Evolutionary conservation across 1,139 yeast genomes (phyloP).

Genomic region (Hemisphaericaspora lyxosophila): DNA sequence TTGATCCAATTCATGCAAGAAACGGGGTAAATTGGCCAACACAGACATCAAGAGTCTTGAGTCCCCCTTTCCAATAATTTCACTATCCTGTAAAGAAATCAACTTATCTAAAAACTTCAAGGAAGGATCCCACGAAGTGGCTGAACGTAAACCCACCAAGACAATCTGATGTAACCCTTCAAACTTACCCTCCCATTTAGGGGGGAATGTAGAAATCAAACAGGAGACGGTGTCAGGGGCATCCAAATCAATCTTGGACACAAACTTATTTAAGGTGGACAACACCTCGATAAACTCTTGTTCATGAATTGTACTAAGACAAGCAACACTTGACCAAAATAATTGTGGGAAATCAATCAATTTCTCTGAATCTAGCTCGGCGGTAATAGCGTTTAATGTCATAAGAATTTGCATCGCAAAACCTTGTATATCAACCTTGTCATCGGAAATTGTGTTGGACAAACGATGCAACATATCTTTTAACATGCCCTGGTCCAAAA

Average conservation of each 20-base stretch:
- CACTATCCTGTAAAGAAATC: constrained; percentile 66
- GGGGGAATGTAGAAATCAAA: constrained; percentile 83
- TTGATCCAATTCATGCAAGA: constrained; percentile 71
- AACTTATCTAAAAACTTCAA: constrained; percentile 72
- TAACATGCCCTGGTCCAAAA: constrained; percentile 83
- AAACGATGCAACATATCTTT: constrained; percentile 92
- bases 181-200: constrained; percentile 93
- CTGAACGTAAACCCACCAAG: constrained; percentile 78
- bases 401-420: constrained; percentile 95
- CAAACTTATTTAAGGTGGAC: constrained; percentile 76
- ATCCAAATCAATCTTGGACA: constrained; percentile 83
- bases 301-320: constrained; percentile 86
- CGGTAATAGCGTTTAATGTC: constrained; percentile 91
- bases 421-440: constrained; percentile 86
- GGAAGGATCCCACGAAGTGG: constrained; percentile 77
- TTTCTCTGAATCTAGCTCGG: constrained; percentile 76
- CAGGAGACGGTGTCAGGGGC: constrained; percentile 84
- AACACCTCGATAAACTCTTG: constrained; percentile 88
- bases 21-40: constrained; percentile 79
- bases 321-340: constrained; percentile 95
- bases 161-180: constrained; percentile 83
- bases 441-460: constrained; percentile 91
- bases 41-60: constrained; percentile 70
- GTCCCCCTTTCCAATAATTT: constrained; percentile 73
- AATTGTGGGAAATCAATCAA: constrained; percentile 87